Conservation (phyloP, 2,329 filamentous ascomycete species). For the Emydomyces testavorans region DNA sequence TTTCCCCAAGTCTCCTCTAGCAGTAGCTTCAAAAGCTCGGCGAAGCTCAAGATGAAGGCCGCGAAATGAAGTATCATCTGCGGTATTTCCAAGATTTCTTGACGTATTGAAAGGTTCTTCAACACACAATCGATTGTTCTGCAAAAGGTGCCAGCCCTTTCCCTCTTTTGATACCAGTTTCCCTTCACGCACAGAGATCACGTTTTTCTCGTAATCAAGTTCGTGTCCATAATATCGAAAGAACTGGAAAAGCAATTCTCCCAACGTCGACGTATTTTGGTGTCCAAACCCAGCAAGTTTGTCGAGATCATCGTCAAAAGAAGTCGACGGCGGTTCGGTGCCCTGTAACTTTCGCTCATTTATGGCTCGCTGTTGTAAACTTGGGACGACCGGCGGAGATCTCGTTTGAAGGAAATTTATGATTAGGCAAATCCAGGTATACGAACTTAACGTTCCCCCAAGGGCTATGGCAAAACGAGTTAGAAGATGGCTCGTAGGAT, state of each 20-base stretch:
- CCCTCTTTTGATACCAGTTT: slow-evolving; percentile 66
- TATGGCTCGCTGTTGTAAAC: slow-evolving; percentile 62
- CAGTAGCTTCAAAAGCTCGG: slow-evolving; percentile 72
- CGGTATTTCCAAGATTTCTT: slow-evolving; percentile 89
- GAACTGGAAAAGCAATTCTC: slow-evolving; percentile 84
- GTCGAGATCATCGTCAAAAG: slow-evolving; percentile 78
- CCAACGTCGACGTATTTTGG: slow-evolving; percentile 69
- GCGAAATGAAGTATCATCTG: slow-evolving; percentile 85
- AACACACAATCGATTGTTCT: slow-evolving; percentile 79
- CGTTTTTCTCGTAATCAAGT: slow-evolving; percentile 74
- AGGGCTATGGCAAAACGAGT: slow-evolving; percentile 48
- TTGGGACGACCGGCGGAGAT: slow-evolving; percentile 70
- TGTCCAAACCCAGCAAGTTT: slow-evolving; percentile 61
- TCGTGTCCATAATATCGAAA: slow-evolving; percentile 93
- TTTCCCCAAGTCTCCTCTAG: slow-evolving; percentile 64
- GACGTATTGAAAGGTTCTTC: slow-evolving; percentile 90
- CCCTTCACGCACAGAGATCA: slow-evolving; percentile 75
- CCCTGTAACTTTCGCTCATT: slow-evolving; percentile 44
- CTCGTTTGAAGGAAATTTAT: slow-evolving; percentile 89
- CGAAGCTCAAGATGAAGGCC: slow-evolving; percentile 84
- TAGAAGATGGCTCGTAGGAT: slow-evolving; percentile 14
- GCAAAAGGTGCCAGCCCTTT: slow-evolving; percentile 72
- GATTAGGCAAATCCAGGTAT: slow-evolving; percentile 98
- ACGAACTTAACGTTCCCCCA: slow-evolving; percentile 89
- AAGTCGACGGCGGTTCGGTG: slow-evolving; percentile 50